Conservation (phyloP, 768 basidiomycete genomes). For the Kondoa malvinella region DNA sequence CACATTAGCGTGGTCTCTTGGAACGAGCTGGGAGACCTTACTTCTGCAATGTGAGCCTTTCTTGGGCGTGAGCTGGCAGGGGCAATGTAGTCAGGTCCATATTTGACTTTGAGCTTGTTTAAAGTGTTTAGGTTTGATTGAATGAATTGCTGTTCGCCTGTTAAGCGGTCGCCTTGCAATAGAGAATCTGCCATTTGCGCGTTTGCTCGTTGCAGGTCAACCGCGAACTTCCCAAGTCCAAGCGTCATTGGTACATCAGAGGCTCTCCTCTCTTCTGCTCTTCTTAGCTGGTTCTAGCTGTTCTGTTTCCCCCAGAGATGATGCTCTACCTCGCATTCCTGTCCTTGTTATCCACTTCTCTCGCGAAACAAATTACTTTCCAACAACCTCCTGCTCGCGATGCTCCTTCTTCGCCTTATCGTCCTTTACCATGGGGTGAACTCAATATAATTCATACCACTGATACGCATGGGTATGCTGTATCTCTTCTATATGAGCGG, state of each 20-base stretch:
- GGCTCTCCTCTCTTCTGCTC: no score
- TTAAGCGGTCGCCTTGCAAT: not conserved
- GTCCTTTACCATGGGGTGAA: constrained; percentile 67
- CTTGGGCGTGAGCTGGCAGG: not conserved
- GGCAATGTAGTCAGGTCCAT: not conserved
- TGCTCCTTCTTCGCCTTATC: constrained; percentile 43
- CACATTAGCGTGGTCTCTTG: not conserved
- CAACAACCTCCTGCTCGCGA: not conserved
- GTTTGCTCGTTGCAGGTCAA: no score
- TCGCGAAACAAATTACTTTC: not conserved
- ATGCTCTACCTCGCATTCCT: not conserved
- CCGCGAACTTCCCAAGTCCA: no score
- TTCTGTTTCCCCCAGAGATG: no score
- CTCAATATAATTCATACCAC: constrained; percentile 76
- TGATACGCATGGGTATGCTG: constrained; percentile 46
- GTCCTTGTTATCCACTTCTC: not conserved
- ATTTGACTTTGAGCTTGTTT: constrained; percentile 5
- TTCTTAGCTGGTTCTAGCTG: no score
- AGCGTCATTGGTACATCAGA: no score
- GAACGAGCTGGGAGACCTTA: not conserved
- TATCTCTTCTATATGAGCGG: not conserved
- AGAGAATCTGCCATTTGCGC: not conserved
- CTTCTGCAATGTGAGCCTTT: not conserved
- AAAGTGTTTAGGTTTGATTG: not conserved
- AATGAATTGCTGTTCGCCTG: not conserved